phyloP scores from a whole-genome alignment of 257 asterid genomes.

The Jaltomata sinuosa region DNA sequence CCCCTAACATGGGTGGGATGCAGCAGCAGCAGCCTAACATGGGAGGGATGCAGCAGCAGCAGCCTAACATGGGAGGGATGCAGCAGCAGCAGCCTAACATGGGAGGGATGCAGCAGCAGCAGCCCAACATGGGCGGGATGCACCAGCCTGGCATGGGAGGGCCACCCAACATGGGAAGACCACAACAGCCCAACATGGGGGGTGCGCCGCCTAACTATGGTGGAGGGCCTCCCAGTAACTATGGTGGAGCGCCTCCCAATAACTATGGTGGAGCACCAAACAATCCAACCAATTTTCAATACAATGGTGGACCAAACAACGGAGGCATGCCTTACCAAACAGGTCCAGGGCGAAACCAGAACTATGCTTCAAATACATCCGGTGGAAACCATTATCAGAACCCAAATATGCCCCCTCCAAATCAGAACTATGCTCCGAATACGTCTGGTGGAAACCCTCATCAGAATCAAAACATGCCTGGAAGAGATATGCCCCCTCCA shows the following conservation, averaged over 20 bases:
- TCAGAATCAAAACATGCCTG: slow-evolving; percentile 32
- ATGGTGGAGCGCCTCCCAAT: slow-evolving; percentile 21
- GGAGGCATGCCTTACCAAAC: slow-evolving; percentile 15
- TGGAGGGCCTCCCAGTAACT: slow-evolving; percentile 20
- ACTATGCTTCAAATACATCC: slow-evolving; percentile 15
- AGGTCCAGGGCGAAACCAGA: slow-evolving; percentile 24
- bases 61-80: slow-evolving; percentile 16
- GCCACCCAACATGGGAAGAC: slow-evolving; percentile 2
- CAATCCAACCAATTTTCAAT: slow-evolving; percentile 13
- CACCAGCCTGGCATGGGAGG: slow-evolving; percentile 8
- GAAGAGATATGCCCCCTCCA: slow-evolving; percentile 33
- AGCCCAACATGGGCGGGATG: slow-evolving; percentile 7
- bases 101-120: background rate
- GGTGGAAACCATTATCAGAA: slow-evolving; percentile 18
- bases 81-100: background rate
- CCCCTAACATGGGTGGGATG: slow-evolving; percentile 14
- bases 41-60: background rate
- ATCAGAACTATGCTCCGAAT: slow-evolving; percentile 17
- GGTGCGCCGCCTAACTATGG: slow-evolving; percentile 2
- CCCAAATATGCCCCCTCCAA: slow-evolving; percentile 21
- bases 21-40: slow-evolving; percentile 12
- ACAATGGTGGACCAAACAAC: slow-evolving; percentile 4
- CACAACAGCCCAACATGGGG: slow-evolving; percentile 13
- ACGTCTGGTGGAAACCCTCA: slow-evolving; percentile 11
- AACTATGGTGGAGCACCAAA: slow-evolving; percentile 16